Conservation (phyloP, 1,139 yeast species). For the Pneumocystis carinii region DNA sequence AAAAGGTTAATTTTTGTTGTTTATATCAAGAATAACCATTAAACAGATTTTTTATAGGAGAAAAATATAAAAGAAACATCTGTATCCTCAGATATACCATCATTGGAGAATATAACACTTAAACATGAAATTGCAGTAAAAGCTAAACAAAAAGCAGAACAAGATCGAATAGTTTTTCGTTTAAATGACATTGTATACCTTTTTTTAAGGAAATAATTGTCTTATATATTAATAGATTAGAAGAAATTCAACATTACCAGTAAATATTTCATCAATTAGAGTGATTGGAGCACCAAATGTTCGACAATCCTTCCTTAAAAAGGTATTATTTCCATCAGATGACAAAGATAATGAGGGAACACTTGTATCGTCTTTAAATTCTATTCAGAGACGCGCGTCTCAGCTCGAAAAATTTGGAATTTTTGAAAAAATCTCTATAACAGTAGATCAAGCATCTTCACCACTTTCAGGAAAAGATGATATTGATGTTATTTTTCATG, state of each 20-base stretch:
- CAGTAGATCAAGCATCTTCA: conserved; percentile 24
- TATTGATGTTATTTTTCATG: conserved; percentile 41
- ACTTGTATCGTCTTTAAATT: conserved; percentile 20
- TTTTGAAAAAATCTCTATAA: conserved; percentile 33
- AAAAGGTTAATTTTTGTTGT: background rate
- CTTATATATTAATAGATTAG: conserved; percentile 9
- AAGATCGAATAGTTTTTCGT: background rate
- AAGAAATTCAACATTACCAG: conserved; percentile 17
- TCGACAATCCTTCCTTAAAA: conserved; percentile 15
- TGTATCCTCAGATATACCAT: background rate
- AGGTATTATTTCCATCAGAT: conserved; percentile 13
- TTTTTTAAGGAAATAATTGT: background rate
- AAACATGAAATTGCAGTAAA: background rate
- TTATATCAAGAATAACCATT: background rate
- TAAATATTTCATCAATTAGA: conserved; percentile 12
- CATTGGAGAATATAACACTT: background rate
- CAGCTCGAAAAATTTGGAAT: conserved; percentile 27
- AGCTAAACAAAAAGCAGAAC: background rate
- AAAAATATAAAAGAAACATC: background rate
- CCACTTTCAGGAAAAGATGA: conserved; percentile 13
- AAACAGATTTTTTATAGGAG: background rate
- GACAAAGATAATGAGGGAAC: conserved; percentile 15
- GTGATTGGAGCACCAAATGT: conserved; percentile 17
- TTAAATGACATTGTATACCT: background rate
- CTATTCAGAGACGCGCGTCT: conserved; percentile 22